These are phyloP conservation scores for Penicillium brevicompactum DNA, from an alignment of 2,329 filamentous ascomycete genomes.

Conservation along the genomic window DNA sequence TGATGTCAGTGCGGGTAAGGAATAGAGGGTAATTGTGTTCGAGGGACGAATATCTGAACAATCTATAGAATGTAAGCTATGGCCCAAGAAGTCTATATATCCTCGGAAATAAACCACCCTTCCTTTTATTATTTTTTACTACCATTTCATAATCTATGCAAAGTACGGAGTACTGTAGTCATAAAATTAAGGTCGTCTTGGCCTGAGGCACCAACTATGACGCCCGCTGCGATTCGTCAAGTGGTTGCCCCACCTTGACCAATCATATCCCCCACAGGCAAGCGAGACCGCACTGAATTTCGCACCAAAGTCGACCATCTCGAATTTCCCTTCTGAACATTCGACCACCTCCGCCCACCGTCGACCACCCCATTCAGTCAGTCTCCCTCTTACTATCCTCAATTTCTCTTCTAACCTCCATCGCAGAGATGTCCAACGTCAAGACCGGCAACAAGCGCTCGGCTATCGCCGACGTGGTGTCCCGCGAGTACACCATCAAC, in stretches of 20 bases:
- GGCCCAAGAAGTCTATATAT: not conserved
- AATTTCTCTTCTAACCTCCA: slow-evolving; percentile 15
- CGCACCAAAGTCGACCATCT: slow-evolving; percentile 30
- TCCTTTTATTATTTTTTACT: not conserved
- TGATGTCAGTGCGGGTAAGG: slow-evolving; percentile 67
- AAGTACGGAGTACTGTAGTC: not conserved
- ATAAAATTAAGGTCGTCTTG: not conserved
- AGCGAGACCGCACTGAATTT: slow-evolving; percentile 44
- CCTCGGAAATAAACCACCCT: not conserved
- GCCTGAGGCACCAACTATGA: slow-evolving; percentile 2
- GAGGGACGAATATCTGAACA: not conserved
- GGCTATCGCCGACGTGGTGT: slow-evolving; percentile 98
- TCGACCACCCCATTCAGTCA: slow-evolving; percentile 42
- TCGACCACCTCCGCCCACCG: slow-evolving; percentile 43
- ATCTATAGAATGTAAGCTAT: not conserved
- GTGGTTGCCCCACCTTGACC: slow-evolving; percentile 8
- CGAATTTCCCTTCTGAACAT: slow-evolving; percentile 31
- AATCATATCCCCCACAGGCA: slow-evolving; percentile 33
- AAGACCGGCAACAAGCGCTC: slow-evolving; percentile 79
- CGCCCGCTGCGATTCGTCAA: not conserved
- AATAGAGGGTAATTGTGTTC: slow-evolving; percentile 4
- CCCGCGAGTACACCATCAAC: slow-evolving; percentile 99
- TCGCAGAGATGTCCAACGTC: slow-evolving; percentile 65
- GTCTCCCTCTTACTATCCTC: slow-evolving; percentile 17
- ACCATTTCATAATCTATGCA: not conserved